Base-by-base conservation (phyloP, 2,329 filamentous ascomycete species). In the Dothideomycetes sp. region DNA sequence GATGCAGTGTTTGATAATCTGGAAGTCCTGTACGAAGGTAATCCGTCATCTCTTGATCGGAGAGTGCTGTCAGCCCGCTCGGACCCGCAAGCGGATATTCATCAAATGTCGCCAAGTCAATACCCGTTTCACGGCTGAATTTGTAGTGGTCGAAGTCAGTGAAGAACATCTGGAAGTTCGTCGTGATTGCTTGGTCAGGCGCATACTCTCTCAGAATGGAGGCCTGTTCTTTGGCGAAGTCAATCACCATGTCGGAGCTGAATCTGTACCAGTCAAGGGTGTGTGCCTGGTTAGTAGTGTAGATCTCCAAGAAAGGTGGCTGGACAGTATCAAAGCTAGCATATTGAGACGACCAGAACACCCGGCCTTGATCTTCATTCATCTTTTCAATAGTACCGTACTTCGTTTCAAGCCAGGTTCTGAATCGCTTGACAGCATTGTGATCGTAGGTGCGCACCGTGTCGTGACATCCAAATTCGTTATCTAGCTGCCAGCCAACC, bases 341-440 rank as follows among this genome's bases (percentile, higher is more conserved):
- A 19, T 49, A 51, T 34, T 50, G 49, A 3, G 46, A 49, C n/a
- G 46, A 50, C 49, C 49, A 51, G 40, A 49, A 50, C 5, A 49
- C 47, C 9, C 49, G 49, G 3, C 49, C 49, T 41, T 51, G 49
- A 5, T 37, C 46, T 10, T 46, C 33, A 34, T 51, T 51, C 46
- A 51, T 47, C 9, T 44, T 45, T n/a, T 50, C 49, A 34, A 51
- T 49, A 8, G 47, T 50, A 1, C 19, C 37, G 24, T 51, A 51
- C n/a, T 49, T 51, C n/a, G 45, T 19, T 33, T 47, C n/a, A 4
- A 51, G 34, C 49, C 49, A 51, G 2, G 40, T 39, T 19, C 47
- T 38, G 36, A 50, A 51, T n/a, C 49, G 44, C 5, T 22, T 46
- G 11, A 45, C 46, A n/a, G 49, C 49, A 18, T 51, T 45, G 8